A percentile compares a stretch with the other conserved stretches of the same genome.
Evolutionary conservation across 345 rosid species (phyloP).

Genomic region (Populus nigra): DNA sequence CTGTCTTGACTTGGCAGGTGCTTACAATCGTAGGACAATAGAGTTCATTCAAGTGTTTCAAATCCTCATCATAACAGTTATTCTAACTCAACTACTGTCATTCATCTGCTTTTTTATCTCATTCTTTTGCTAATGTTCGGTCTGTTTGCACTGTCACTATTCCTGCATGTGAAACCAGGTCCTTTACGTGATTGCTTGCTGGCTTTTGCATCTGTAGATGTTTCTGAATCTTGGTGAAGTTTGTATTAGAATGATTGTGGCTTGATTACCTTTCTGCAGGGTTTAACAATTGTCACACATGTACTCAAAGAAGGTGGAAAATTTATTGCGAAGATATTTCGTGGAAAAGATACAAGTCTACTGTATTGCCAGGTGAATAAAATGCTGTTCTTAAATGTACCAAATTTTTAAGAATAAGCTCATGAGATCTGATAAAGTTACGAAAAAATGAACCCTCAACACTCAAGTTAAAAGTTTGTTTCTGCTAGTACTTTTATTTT

Average conservation of each 20-base stretch:
- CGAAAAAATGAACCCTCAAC: not conserved
- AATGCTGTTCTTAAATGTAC: too few species aligned
- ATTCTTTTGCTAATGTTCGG: not conserved
- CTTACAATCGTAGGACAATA: not conserved
- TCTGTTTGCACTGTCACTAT: not conserved
- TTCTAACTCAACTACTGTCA: not conserved
- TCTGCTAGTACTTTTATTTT: not conserved
- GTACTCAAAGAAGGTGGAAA: slow-evolving; percentile 88
- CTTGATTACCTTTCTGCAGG: slow-evolving; percentile 42
- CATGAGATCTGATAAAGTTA: not conserved
- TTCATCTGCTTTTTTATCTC: not conserved
- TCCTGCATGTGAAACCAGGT: not conserved
- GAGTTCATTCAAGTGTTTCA: not conserved
- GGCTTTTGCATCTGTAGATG: not conserved
- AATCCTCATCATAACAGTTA: not conserved
- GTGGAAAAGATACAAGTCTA: slow-evolving; percentile 99
- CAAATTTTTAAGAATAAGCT: not conserved
- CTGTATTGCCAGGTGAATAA: slow-evolving; percentile 78
- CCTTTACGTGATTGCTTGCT: not conserved
- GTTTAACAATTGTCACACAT: slow-evolving; percentile 84
- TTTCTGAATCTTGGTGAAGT: not conserved
- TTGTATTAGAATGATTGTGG: not conserved
- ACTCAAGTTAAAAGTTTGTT: not conserved
- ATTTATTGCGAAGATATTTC: slow-evolving; percentile 88
- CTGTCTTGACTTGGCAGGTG: not conserved